phyloP scores from a whole-genome alignment of 2,329 filamentous ascomycete genomes.

The Metarhizium guizhouense region DNA sequence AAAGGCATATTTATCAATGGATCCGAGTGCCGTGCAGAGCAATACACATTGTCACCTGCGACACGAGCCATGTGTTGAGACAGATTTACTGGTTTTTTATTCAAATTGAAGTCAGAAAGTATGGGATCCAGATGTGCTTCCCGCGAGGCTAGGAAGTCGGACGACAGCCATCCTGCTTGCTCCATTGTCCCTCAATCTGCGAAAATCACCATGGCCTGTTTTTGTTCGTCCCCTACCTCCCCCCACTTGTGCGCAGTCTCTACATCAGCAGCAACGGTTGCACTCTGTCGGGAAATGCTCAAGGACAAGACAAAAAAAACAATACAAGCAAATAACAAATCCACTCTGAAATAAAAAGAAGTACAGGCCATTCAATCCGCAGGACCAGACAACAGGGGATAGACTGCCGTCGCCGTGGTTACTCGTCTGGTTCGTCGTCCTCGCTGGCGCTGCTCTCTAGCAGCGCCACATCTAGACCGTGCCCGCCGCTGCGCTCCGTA shows the following conservation, averaged over 20 bases:
- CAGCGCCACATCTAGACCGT: slow-evolving; percentile 23
- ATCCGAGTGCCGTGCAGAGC: neutral
- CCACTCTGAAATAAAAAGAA: slow-evolving; percentile 2
- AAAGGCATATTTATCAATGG: neutral
- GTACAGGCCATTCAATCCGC: slow-evolving; percentile 18
- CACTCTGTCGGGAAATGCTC: neutral
- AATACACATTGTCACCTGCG: neutral
- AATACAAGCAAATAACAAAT: neutral
- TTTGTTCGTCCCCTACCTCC: neutral
- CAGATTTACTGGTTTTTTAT: neutral
- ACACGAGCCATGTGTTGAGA: neutral
- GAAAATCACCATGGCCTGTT: slow-evolving; percentile 12
- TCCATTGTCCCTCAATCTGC: slow-evolving; percentile 51
- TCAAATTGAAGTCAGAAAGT: neutral
- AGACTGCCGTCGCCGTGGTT: slow-evolving; percentile 49
- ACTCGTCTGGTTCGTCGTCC: slow-evolving; percentile 58
- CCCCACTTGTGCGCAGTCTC: neutral
- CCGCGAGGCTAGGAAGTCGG: slow-evolving; percentile 30
- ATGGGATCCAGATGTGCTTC: slow-evolving; percentile 16
- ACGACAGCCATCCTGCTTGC: slow-evolving; percentile 55
- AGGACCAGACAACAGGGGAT: slow-evolving; percentile 61
- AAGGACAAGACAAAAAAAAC: neutral
- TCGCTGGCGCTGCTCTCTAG: slow-evolving; percentile 46
- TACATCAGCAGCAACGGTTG: neutral
- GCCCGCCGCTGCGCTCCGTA: slow-evolving; percentile 19